Conservation (phyloP, 768 basidiomycete species). For the Termitomyces eurrhizus region DNA sequence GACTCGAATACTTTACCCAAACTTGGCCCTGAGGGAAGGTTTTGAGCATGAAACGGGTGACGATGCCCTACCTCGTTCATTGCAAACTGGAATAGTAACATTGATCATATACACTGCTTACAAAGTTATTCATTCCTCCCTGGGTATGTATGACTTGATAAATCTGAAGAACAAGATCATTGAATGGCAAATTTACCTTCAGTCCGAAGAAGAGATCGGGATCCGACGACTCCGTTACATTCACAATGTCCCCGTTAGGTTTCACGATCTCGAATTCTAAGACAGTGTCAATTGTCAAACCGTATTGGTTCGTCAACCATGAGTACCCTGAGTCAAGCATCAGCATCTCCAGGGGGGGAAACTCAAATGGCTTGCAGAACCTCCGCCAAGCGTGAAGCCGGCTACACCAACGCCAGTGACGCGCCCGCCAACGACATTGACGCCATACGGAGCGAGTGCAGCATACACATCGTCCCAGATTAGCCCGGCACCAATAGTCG, state of each 20-base stretch:
- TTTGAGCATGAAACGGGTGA: constrained; percentile 53
- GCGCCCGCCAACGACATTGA: constrained; percentile 57
- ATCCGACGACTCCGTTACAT: constrained; percentile 30
- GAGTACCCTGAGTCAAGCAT: constrained; percentile 48
- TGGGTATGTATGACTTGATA: constrained; percentile 15
- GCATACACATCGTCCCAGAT: constrained; percentile 65
- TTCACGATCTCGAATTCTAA: constrained; percentile 53
- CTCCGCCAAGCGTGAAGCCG: constrained; percentile 59
- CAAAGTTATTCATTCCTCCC: constrained; percentile 65
- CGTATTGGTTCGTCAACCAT: constrained; percentile 58
- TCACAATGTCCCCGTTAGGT: constrained; percentile 43
- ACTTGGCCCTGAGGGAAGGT: constrained; percentile 52
- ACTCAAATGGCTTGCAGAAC: constrained; percentile 30
- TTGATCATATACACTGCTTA: constrained; percentile 5
- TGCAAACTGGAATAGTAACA: neutral
- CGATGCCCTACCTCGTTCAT: constrained; percentile 39
- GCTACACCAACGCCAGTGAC: constrained; percentile 57
- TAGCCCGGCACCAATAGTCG: constrained; percentile 39
- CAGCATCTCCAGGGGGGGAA: constrained; percentile 23
- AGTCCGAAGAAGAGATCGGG: constrained; percentile 39
- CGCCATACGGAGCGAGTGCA: constrained; percentile 42
- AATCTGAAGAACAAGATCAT: neutral
- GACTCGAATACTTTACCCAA: constrained; percentile 41
- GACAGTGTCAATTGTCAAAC: constrained; percentile 55
- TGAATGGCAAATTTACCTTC: constrained; percentile 22